phyloP scores from a whole-genome alignment of 2,329 filamentous ascomycete species.

The Penicillium sp. region DNA sequence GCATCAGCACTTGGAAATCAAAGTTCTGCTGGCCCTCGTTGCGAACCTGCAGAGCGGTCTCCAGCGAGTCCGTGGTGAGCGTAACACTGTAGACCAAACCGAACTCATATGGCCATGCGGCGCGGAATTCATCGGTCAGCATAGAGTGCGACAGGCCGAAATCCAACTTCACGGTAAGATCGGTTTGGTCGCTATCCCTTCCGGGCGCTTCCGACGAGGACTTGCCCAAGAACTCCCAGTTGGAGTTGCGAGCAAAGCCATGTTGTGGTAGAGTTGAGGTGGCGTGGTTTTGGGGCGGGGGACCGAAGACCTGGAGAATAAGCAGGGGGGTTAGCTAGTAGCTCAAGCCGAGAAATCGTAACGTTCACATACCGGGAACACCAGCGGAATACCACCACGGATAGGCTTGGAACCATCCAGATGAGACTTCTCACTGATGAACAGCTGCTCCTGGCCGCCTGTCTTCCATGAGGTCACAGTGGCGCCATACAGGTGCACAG shows the following conservation, averaged over 20 bases:
- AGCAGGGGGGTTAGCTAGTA: slow-evolving; percentile 19
- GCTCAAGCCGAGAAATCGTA: not conserved
- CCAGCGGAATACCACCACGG: slow-evolving; percentile 84
- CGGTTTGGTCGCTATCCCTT: slow-evolving; percentile 42
- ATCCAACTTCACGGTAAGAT: slow-evolving; percentile 84
- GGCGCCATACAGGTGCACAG: slow-evolving; percentile 85
- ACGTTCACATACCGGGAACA: slow-evolving; percentile 73
- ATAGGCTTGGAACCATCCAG: slow-evolving; percentile 88
- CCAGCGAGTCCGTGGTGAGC: slow-evolving; percentile 69
- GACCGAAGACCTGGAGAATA: slow-evolving; percentile 71
- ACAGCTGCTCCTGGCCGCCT: slow-evolving; percentile 76
- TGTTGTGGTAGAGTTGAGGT: slow-evolving; percentile 83
- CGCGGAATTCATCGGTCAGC: slow-evolving; percentile 66
- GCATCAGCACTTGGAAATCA: slow-evolving; percentile 87
- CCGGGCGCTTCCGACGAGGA: slow-evolving; percentile 41
- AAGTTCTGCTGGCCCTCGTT: slow-evolving; percentile 82
- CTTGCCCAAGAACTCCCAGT: slow-evolving; percentile 81
- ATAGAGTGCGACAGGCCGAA: slow-evolving; percentile 80
- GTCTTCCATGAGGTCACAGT: slow-evolving; percentile 93
- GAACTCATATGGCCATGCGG: slow-evolving; percentile 83
- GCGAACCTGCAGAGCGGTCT: slow-evolving; percentile 79
- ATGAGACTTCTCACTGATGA: slow-evolving; percentile 75
- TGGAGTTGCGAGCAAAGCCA: slow-evolving; percentile 85
- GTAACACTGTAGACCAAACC: slow-evolving; percentile 92
- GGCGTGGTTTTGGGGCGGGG: slow-evolving; percentile 71